phyloP scores from a whole-genome alignment of 345 rosid genomes.

The Corchorus olitorius region DNA sequence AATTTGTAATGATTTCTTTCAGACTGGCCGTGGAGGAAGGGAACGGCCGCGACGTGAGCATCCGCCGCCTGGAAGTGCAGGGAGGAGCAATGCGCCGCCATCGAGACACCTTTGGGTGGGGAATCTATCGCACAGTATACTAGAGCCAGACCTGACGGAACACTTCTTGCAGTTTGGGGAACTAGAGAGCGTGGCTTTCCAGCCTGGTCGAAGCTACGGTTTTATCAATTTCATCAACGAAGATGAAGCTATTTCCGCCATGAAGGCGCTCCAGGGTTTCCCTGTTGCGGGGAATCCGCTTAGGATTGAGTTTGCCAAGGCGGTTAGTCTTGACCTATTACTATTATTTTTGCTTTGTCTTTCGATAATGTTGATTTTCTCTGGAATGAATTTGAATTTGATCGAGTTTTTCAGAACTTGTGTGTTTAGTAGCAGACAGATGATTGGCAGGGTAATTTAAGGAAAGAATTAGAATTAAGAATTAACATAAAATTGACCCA shows the following conservation, averaged over 20 bases:
- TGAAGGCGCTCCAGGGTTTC: conserved; percentile 73
- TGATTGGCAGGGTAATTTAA: background rate
- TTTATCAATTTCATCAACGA: conserved; percentile 65
- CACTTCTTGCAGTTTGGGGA: conserved; percentile 68
- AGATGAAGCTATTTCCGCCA: conserved; percentile 75
- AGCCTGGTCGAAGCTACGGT: conserved; percentile 81
- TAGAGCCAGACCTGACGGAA: conserved; percentile 53
- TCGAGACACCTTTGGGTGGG: conserved; percentile 97
- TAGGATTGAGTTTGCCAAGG: conserved; percentile 94
- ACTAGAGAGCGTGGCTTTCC: conserved; percentile 79
- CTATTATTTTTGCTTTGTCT: conserved; percentile 18
- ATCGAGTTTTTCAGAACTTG: background rate
- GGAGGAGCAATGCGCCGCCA: conserved; percentile 57
- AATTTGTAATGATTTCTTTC: conserved; percentile 17
- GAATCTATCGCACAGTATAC: conserved; percentile 66
- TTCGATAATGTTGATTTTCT: conserved; percentile 9
- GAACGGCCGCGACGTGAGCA: conserved; percentile 47
- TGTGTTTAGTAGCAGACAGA: background rate
- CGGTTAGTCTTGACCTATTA: conserved; percentile 77
- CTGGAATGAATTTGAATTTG: conserved; percentile 18
- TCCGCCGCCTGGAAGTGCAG: conserved; percentile 18
- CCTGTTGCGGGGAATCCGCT: conserved; percentile 79
- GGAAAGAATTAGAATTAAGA: background rate
- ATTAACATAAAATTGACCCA: background rate
- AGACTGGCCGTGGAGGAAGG: conserved; percentile 47